Percentiles rank a stretch among this genome's conserved stretches.
These are phyloP conservation scores for Rhizopus arrhizus DNA, from an alignment of 371 early-diverging fungal genomes.

Conservation along the genomic window DNA sequence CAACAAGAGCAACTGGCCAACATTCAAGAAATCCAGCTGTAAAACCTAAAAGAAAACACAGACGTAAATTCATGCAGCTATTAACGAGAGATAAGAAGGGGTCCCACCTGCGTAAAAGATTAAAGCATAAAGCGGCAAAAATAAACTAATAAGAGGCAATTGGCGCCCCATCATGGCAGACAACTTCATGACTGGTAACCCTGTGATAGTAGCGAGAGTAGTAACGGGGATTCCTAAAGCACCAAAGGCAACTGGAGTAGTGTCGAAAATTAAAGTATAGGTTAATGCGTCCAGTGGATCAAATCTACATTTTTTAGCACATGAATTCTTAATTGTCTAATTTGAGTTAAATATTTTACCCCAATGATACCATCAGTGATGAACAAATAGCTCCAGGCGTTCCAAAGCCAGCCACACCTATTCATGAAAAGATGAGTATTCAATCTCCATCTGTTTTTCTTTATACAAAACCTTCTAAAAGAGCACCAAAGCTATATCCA, in stretches of 20 bases:
- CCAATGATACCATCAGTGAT: slow-evolving; percentile 51
- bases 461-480: slow-evolving; percentile 41
- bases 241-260: slow-evolving; percentile 53
- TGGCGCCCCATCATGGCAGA: slow-evolving; percentile 57
- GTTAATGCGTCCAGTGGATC: slow-evolving; percentile 50
- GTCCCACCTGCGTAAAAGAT: slow-evolving; percentile 39
- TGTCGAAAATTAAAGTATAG: slow-evolving; percentile 48
- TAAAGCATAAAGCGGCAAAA: slow-evolving; percentile 47
- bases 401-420: slow-evolving; percentile 56
- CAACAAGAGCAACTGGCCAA: slow-evolving; percentile 49
- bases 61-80: not conserved
- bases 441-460: not conserved
- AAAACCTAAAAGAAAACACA: slow-evolving; percentile 17
- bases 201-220: slow-evolving; percentile 49
- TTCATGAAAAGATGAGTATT: not conserved
- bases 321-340: not conserved
- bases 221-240: slow-evolving; percentile 52
- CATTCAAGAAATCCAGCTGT: slow-evolving; percentile 49
- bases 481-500: slow-evolving; percentile 49
- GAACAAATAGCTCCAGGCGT: slow-evolving; percentile 59
- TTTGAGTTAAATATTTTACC: slow-evolving; percentile 24
- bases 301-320: slow-evolving; percentile 24
- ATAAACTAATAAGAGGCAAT: slow-evolving; percentile 47
- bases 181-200: slow-evolving; percentile 35
- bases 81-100: not conserved